Base-by-base conservation (phyloP, 2,329 filamentous ascomycete genomes). In the Aureobasidium zeae region DNA sequence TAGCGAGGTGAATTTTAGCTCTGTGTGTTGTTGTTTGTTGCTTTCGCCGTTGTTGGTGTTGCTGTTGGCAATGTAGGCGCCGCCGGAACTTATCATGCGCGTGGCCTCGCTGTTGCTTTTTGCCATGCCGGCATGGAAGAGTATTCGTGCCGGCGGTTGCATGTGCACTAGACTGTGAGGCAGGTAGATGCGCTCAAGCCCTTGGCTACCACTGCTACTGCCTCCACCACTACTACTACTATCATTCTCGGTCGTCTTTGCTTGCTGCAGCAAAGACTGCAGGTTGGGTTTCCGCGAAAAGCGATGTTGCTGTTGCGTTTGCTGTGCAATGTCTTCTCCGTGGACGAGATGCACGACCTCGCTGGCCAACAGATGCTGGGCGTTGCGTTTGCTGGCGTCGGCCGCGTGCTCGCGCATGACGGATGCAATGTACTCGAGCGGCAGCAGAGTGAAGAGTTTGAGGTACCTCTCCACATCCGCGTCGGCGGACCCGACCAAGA, bases 361-460 rank as follows among this genome's bases (percentile, higher is more conserved):
- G 38, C 70, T 76, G 1, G 91, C 91, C 2, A 98, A 74, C 1
- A 73, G 67, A 57, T 94, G 88, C 54, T 98, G 89, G 3, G 89
- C 87, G 45, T 77, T 60, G 21, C 91, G 78, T 63, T 81, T 77
- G 1, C 79, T 73, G 0, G 84, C 83, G 45, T 88, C 74, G 20
- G 69, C 50, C 7, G 63, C 64, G 53, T 96, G 88, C 49, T 81
- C 61, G 22, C 68, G 60, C 75, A 96, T 83, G 41, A 84, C 62
- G 11, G 68, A 55, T 3, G 70, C 57, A 51, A 98, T 93, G n/a
- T 77, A 62, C 6, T 71, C 57, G 2, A 84, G 54, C 1, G 89
- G 83, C 26, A 94, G 63, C 59, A 98, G 94, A 0, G 91, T 98
- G 59, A 98, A 87, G 16, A 94, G 74, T 58, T 85, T 89, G 29